Base-by-base conservation (phyloP, 176 grass and related monocot genomes). In the Phoenix dactylifera region DNA sequence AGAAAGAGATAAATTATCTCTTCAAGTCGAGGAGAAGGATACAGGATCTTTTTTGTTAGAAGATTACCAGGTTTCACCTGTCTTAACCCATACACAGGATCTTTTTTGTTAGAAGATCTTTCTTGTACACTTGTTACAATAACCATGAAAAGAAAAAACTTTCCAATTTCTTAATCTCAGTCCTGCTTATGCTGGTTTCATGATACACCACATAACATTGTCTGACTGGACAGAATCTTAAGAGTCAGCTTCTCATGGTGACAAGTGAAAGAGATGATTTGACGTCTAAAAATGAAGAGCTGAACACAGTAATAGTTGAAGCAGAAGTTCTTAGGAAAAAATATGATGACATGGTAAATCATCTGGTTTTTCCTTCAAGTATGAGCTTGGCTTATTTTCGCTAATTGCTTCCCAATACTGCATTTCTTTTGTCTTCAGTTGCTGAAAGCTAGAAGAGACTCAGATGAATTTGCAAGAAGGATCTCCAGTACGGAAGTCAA, bases 401-500 rank as follows among this genome's bases (percentile, higher is more conserved):
- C 60, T 26, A 15, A 59, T 68, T 12, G 3, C 49, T 25, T 15
- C 51, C 59, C 57, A 48, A 39, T 60, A 15, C 3, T 44, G 7
- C 35, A 44, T 10, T 62, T 15, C 26, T 71, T 35, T 55, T 52
- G 54, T 67, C n/a, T 70, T 60, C 81, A 97, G 87, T 67, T 90
- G 57, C 56, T 59, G 49, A 77, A 83, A 61, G 78, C 75, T 16
- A 85, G 66, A 67, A 52, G 35, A 19, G 78, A 75, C 64, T 69
- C 72, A 51, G 76, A 88, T 57, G 84, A 85, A 70, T 74, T 88
- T 64, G 77, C 62, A 10, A 74, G 54, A 60, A 87, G 58, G 56
- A 80, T 97, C 60, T 88, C 78, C 62, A 28, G 16, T 19, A 75
- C 85, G 73, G 83, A 91, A 83, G 66, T 60, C 58, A 83, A 91